A percentile compares a stretch with the other conserved stretches of the same genome.
phyloP scores from a whole-genome alignment of 164 flowering plant genomes.

The Magnolia officinalis region DNA sequence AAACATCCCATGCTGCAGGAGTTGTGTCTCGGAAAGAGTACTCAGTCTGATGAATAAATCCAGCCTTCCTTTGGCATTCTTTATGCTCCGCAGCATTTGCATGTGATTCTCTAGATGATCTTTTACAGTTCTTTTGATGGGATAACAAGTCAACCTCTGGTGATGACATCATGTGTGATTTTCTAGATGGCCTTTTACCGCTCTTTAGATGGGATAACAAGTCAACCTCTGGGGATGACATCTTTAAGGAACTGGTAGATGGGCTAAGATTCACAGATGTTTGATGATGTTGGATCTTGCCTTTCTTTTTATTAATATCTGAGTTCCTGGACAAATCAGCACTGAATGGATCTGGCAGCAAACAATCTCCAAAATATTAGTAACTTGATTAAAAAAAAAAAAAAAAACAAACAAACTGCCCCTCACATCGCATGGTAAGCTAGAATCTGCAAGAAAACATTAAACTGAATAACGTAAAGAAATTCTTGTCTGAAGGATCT shows the following conservation, averaged over 20 bases:
- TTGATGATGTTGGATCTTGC: slow-evolving; percentile 19
- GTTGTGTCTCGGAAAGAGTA: slow-evolving; percentile 10
- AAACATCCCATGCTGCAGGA: slow-evolving; percentile 21
- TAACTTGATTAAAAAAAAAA: not conserved
- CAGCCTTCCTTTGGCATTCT: slow-evolving; percentile 17
- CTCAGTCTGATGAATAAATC: slow-evolving; percentile 19
- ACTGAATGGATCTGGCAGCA: slow-evolving; percentile 17
- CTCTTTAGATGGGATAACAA: slow-evolving; percentile 10
- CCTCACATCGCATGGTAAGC: not conserved
- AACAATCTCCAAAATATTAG: not conserved
- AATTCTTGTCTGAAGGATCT: not conserved
- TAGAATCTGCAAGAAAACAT: not conserved
- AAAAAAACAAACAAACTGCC: slow-evolving; percentile 1
- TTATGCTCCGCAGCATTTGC: slow-evolving; percentile 16
- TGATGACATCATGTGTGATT: slow-evolving; percentile 14
- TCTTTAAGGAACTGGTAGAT: slow-evolving; percentile 14
- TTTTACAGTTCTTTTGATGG: slow-evolving; percentile 11
- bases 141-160: slow-evolving; percentile 18
- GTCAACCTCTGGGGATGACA: slow-evolving; percentile 18
- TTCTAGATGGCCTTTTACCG: slow-evolving; percentile 4
- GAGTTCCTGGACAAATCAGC: slow-evolving; percentile 20
- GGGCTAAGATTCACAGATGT: slow-evolving; percentile 7
- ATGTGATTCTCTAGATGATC: slow-evolving; percentile 7
- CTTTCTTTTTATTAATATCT: slow-evolving; percentile 24
- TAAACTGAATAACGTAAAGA: too few species aligned